Percentiles rank a stretch among this genome's conserved stretches.
Evolutionary conservation across 179 eudicot genomes (phyloP).

Genomic region (Silene vulgaris): DNA sequence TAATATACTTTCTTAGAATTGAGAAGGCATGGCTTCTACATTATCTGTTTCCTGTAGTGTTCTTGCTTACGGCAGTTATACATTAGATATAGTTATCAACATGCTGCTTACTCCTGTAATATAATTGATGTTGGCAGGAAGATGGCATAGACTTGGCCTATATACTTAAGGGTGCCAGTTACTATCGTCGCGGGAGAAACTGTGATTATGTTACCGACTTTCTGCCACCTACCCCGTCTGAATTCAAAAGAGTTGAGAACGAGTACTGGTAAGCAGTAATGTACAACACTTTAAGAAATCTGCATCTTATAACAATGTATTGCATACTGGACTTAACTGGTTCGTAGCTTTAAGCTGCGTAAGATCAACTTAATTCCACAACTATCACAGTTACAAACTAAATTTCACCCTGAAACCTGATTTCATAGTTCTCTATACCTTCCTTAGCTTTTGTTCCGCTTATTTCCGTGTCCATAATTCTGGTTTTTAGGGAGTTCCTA

Average conservation of each 20-base stretch:
- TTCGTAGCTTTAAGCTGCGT: too few relatives aligned
- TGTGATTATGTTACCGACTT: conserved; percentile 57
- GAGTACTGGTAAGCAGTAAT: conserved; percentile 35
- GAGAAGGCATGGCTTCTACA: background rate
- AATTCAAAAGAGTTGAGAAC: conserved; percentile 35
- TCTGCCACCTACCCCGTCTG: conserved; percentile 57
- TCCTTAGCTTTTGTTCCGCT: too few relatives aligned
- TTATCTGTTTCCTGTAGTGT: background rate
- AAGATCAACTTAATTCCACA: background rate
- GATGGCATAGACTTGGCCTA: conserved; percentile 49
- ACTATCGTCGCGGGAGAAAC: conserved; percentile 52
- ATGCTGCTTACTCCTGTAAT: background rate
- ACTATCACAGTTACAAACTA: background rate
- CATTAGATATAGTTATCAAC: background rate
- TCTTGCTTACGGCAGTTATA: background rate
- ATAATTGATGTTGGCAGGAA: conserved; percentile 41
- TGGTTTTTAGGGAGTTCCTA: background rate
- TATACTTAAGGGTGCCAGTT: conserved; percentile 42
- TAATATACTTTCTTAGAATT: too few relatives aligned
- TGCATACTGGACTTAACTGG: conserved; percentile 6
- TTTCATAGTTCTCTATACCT: background rate
- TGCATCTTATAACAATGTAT: background rate
- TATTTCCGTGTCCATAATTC: background rate
- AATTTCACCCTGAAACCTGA: background rate
- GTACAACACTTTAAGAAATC: background rate